Conservation (phyloP, 768 basidiomycete genomes). For the Suillus alpinus region DNA sequence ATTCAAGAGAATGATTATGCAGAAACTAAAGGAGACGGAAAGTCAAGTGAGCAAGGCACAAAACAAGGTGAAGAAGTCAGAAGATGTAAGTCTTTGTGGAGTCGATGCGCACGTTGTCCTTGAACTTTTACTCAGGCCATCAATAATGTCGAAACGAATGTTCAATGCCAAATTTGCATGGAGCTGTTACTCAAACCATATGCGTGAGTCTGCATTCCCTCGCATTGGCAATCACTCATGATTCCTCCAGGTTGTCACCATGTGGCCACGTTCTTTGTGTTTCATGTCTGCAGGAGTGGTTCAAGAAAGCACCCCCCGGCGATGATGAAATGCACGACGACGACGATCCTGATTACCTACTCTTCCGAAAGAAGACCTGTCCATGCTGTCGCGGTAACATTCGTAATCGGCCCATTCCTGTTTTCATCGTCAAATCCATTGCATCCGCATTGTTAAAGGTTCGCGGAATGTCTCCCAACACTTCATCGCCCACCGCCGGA, state of each 20-base stretch:
- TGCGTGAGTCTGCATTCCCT: slow-evolving; percentile 45
- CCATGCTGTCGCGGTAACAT: slow-evolving; percentile 66
- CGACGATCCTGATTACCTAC: slow-evolving; percentile 40
- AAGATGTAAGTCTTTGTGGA: slow-evolving; percentile 46
- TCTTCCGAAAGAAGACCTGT: slow-evolving; percentile 66
- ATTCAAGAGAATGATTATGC: not conserved
- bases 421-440: slow-evolving; percentile 67
- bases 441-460: slow-evolving; percentile 45
- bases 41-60: slow-evolving; percentile 43
- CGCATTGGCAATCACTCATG: slow-evolving; percentile 5
- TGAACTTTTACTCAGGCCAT: slow-evolving; percentile 40
- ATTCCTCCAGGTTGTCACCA: slow-evolving; percentile 53
- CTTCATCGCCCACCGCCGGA: slow-evolving; percentile 19
- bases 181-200: slow-evolving; percentile 64
- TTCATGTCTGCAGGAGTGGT: slow-evolving; percentile 73
- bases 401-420: slow-evolving; percentile 57
- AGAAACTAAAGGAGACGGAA: slow-evolving; percentile 48
- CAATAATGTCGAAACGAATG: slow-evolving; percentile 50
- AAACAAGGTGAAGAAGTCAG: slow-evolving; percentile 46
- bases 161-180: slow-evolving; percentile 79
- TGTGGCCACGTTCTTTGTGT: slow-evolving; percentile 81
- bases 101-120: not conserved
- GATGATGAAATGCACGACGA: slow-evolving; percentile 46
- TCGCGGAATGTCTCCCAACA: slow-evolving; percentile 27
- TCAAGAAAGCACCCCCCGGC: slow-evolving; percentile 57